Conservation (phyloP, 805 yeast genomes). For the Teunomyces lycoperdinae region DNA sequence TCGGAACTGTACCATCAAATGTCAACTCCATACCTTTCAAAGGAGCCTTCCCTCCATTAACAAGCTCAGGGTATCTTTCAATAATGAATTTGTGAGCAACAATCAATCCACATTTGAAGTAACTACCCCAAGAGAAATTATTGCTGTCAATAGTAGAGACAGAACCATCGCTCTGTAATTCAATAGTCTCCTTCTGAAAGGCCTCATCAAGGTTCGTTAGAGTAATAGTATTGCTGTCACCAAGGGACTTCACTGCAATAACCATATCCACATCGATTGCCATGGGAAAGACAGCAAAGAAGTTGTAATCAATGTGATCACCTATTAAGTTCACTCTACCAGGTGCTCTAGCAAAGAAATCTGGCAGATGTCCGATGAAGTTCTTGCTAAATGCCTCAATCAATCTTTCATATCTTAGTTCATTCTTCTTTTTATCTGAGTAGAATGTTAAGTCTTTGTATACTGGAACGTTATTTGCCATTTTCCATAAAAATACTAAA, state of each 20-base stretch:
- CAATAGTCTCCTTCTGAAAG: constrained; percentile 35
- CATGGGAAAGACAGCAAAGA: constrained; percentile 68
- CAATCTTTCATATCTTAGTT: constrained; percentile 26
- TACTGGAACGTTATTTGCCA: constrained; percentile 27
- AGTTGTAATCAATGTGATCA: constrained; percentile 70
- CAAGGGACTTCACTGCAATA: constrained; percentile 41
- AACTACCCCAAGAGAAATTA: constrained; percentile 60
- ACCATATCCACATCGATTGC: constrained; percentile 65
- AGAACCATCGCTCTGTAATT: constrained; percentile 39
- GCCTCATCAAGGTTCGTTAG: constrained; percentile 32
- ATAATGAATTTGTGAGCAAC: constrained; percentile 54
- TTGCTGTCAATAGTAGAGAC: constrained; percentile 47
- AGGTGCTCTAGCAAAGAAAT: constrained; percentile 61
- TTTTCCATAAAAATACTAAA: neutral
- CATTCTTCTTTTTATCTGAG: constrained; percentile 24
- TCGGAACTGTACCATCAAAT: constrained; percentile 65
- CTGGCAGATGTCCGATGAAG: constrained; percentile 30
- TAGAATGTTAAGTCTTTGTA: constrained; percentile 35
- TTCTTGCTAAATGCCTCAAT: constrained; percentile 17
- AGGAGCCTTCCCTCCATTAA: constrained; percentile 14
- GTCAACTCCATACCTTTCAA: constrained; percentile 51
- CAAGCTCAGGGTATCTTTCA: constrained; percentile 27
- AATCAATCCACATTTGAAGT: constrained; percentile 61
- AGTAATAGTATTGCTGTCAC: constrained; percentile 19
- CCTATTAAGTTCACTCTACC: constrained; percentile 76